phyloP scores from a whole-genome alignment of 805 yeast genomes.

The Metschnikowia gelsemii region DNA sequence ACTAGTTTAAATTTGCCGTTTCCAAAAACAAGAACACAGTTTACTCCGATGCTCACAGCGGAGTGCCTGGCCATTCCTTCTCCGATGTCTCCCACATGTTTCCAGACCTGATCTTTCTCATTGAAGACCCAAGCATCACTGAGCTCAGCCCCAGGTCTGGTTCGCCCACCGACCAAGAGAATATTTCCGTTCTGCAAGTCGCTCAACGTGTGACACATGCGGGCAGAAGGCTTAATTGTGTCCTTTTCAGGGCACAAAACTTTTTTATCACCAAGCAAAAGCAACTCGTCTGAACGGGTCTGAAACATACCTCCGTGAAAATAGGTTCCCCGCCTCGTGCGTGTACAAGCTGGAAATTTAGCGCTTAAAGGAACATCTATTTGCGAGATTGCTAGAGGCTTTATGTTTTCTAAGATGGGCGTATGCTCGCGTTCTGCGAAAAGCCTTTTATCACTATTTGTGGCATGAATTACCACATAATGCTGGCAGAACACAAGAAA shows the following conservation, averaged over 20 bases:
- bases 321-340: conserved; percentile 22
- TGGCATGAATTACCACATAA: conserved; percentile 66
- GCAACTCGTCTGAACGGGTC: conserved; percentile 23
- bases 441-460: conserved; percentile 30
- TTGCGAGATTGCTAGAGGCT: background rate
- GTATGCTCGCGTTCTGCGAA: background rate
- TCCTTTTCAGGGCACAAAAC: conserved; percentile 15
- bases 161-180: conserved; percentile 65
- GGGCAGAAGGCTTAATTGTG: conserved; percentile 28
- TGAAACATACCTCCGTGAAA: conserved; percentile 45
- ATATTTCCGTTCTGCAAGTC: conserved; percentile 25
- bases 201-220: conserved; percentile 61
- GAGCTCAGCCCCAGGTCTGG: conserved; percentile 52
- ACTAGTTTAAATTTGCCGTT: conserved; percentile 12
- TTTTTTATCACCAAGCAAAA: background rate
- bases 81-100: conserved; percentile 29
- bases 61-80: conserved; percentile 17
- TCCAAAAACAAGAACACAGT: conserved; percentile 13
- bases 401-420: background rate
- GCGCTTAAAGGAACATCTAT: conserved; percentile 21
- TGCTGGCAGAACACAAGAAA: conserved; percentile 74
- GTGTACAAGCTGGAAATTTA: conserved; percentile 39
- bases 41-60: conserved; percentile 6
- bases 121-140: conserved; percentile 29
- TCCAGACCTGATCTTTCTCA: conserved; percentile 39